Conservation (phyloP, 495 filamentous ascomycete species). For the Aspergillus nidulans region DNA sequence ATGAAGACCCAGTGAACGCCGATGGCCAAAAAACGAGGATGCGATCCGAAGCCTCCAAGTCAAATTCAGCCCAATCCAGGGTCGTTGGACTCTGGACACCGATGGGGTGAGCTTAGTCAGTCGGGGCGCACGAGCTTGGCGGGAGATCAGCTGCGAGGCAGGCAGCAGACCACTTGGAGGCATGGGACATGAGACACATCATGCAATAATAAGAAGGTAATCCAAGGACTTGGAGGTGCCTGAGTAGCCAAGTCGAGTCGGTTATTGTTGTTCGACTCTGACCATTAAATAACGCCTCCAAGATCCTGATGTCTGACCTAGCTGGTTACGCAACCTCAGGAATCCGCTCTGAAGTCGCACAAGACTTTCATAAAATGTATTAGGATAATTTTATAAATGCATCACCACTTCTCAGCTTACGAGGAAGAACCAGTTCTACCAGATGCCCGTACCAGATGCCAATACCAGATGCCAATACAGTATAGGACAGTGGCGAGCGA, state of each 20-base stretch:
- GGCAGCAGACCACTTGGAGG: background rate
- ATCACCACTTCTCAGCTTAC: no score
- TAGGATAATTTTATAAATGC: no score
- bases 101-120: constrained; percentile 2
- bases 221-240: background rate
- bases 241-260: no score
- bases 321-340: background rate
- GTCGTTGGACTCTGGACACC: background rate
- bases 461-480: no score
- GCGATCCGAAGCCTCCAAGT: background rate
- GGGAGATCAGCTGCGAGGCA: constrained; percentile 1
- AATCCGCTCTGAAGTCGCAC: background rate
- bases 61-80: constrained; percentile 3
- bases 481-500: no score
- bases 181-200: background rate
- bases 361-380: no score
- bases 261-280: no score
- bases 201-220: background rate
- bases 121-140: background rate
- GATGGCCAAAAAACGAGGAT: background rate
- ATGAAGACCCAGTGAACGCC: constrained; percentile 3
- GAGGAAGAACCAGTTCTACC: no score
- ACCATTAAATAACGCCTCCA: no score
- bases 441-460: no score
- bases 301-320: no score